A percentile compares a stretch with the other conserved stretches of the same genome.
Conservation (phyloP, 805 yeast genomes). For the Komagataella pseudopastoris region DNA sequence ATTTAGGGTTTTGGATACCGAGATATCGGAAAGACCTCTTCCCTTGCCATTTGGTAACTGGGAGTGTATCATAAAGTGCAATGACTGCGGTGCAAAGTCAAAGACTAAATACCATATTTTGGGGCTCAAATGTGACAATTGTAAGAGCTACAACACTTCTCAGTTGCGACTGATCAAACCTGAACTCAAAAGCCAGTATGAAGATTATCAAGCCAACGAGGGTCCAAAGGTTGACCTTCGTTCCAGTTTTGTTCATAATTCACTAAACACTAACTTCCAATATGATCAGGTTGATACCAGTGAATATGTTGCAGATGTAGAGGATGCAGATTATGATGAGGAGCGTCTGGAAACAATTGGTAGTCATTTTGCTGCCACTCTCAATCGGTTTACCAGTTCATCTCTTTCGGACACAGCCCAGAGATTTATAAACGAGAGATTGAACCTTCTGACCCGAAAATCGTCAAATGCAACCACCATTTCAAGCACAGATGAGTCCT, state of each 20-base stretch:
- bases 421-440: constrained; percentile 4
- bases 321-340: not conserved
- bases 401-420: constrained; percentile 4
- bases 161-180: constrained; percentile 61
- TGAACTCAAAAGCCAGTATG: constrained; percentile 26
- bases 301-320: constrained; percentile 2
- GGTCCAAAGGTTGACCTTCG: not conserved
- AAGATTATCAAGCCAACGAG: not conserved
- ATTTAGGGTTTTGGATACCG: constrained; percentile 76
- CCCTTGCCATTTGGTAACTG: constrained; percentile 72
- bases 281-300: constrained; percentile 12
- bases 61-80: constrained; percentile 65
- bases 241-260: constrained; percentile 9
- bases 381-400: constrained; percentile 1
- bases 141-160: constrained; percentile 78
- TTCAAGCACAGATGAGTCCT: constrained; percentile 6
- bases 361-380: not conserved
- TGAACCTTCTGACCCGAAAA: not conserved
- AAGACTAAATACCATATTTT: constrained; percentile 66
- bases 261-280: constrained; percentile 18
- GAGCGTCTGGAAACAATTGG: not conserved
- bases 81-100: constrained; percentile 80
- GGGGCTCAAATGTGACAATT: constrained; percentile 80
- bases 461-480: not conserved
- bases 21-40: constrained; percentile 59